A percentile compares a stretch with the other conserved stretches of the same genome.
Conservation (phyloP, 2,329 filamentous ascomycete genomes). For the Ophiosphaerella narmari region DNA sequence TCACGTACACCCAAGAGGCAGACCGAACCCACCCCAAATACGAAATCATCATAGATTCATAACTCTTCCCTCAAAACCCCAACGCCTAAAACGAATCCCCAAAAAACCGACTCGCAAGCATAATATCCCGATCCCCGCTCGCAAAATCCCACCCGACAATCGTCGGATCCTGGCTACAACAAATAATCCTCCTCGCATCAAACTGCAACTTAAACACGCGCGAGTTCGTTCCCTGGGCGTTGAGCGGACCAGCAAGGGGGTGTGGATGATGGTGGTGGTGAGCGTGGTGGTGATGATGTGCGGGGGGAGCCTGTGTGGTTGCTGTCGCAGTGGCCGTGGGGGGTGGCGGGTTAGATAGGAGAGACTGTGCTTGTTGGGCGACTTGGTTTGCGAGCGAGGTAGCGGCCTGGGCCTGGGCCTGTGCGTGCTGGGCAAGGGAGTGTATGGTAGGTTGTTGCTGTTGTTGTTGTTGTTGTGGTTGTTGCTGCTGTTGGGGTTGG, state of each 20-base stretch:
- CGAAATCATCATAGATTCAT: too few species aligned
- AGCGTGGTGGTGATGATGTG: slow-evolving; percentile 23
- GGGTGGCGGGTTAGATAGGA: slow-evolving; percentile 39
- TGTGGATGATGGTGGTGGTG: slow-evolving; percentile 40
- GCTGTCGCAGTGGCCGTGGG: slow-evolving; percentile 12
- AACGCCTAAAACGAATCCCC: slow-evolving; percentile 48
- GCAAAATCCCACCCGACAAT: slow-evolving; percentile 99
- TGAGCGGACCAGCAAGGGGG: slow-evolving; percentile 27
- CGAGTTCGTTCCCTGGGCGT: slow-evolving; percentile 51
- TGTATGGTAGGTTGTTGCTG: slow-evolving; percentile 34
- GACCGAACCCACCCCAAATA: neutral
- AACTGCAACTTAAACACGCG: slow-evolving; percentile 97
- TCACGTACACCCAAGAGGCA: too few species aligned
- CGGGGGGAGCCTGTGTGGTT: slow-evolving; percentile 15
- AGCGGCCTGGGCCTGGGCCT: slow-evolving; percentile 42
- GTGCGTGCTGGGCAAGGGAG: slow-evolving; percentile 42
- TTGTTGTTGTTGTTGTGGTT: slow-evolving; percentile 14
- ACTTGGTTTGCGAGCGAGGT: slow-evolving; percentile 42
- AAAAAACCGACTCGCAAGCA: slow-evolving; percentile 79
- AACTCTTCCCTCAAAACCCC: neutral
- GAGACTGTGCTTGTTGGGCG: slow-evolving; percentile 40
- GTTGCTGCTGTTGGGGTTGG: slow-evolving; percentile 23
- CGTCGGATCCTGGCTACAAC: slow-evolving; percentile 86
- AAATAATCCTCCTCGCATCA: slow-evolving; percentile 89
- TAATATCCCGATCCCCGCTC: slow-evolving; percentile 78